Percentiles rank a stretch among this genome's conserved stretches.
Evolutionary conservation across 73 alveolate species (phyloP).

Genomic region (Stentor roeselii): DNA sequence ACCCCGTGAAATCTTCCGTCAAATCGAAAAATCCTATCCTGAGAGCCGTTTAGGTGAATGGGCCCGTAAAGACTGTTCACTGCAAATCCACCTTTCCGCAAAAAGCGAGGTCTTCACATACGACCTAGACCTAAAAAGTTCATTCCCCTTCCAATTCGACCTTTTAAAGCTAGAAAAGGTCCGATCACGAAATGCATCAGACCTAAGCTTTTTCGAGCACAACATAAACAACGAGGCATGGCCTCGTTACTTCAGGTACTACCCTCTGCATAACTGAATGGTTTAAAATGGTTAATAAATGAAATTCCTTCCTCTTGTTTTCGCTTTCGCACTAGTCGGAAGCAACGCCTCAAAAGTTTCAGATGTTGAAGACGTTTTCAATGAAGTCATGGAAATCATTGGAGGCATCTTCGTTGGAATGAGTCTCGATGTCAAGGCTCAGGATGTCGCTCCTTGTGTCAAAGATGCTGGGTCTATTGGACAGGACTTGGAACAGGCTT

Average conservation of each 20-base stretch:
- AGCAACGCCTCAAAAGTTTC: too few species aligned
- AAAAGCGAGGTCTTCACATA: not conserved
- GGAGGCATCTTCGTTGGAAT: not conserved
- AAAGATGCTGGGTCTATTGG: not conserved
- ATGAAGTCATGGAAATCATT: slow-evolving; percentile 5
- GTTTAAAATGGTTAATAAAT: too few species aligned
- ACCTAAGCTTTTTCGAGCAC: not conserved
- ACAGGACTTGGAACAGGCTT: not conserved
- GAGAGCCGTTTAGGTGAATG: slow-evolving; percentile 11
- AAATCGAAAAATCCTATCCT: not conserved
- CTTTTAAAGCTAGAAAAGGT: not conserved
- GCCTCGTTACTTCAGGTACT: not conserved
- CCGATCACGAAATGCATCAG: not conserved
- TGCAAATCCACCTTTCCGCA: slow-evolving; percentile 1
- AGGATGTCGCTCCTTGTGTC: not conserved
- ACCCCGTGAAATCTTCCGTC: not conserved
- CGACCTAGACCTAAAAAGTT: not conserved
- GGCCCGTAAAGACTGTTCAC: not conserved
- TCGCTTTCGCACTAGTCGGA: too few species aligned
- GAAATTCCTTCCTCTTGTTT: too few species aligned
- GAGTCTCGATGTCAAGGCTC: not conserved
- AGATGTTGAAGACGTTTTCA: too few species aligned
- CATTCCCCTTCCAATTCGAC: not conserved
- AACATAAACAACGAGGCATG: slow-evolving; percentile 2
- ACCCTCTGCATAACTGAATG: too few species aligned